Evolutionary conservation across 1,284 basidiomycete genomes (phyloP).

Genomic region (Earliella scabrosa): DNA sequence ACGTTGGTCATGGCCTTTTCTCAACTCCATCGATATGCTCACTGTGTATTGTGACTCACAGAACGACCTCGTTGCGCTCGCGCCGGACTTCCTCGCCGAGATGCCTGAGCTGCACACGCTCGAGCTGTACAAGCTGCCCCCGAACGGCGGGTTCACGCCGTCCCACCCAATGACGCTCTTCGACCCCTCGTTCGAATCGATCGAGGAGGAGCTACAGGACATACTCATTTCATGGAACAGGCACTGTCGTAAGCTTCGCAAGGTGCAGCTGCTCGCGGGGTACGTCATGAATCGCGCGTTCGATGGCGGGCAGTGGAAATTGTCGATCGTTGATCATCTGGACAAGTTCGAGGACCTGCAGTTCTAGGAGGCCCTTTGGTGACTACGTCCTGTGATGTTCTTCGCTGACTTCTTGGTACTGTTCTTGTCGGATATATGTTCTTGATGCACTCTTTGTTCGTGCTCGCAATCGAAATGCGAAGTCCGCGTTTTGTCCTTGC

Average conservation of each 20-base stretch:
- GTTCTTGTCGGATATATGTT: no score
- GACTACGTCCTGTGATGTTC: no score
- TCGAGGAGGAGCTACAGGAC: slow-evolving; percentile 34
- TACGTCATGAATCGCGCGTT: slow-evolving; percentile 28
- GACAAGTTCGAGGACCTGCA: slow-evolving; percentile 9
- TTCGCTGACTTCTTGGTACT: no score
- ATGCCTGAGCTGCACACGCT: slow-evolving; percentile 40
- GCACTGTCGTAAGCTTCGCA: slow-evolving; percentile 30
- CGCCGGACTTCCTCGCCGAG: slow-evolving; percentile 55
- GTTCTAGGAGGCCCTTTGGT: no score
- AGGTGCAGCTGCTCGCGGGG: slow-evolving; percentile 31
- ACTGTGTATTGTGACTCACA: no score
- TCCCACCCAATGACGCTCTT: slow-evolving; percentile 25
- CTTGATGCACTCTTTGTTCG: no score
- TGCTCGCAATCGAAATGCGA: no score
- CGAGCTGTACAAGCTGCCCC: slow-evolving; percentile 5
- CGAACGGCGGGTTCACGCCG: slow-evolving; percentile 5
- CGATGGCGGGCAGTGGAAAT: slow-evolving; percentile 26
- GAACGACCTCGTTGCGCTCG: slow-evolving; percentile 33
- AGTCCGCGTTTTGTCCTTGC: no score
- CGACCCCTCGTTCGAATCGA: slow-evolving; percentile 27
- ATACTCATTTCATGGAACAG: slow-evolving; percentile 36
- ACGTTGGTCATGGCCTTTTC: slow-evolving; percentile 2
- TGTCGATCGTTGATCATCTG: slow-evolving; percentile 12
- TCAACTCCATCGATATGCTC: no score